Percentiles rank a stretch among this genome's conserved stretches.
These are phyloP conservation scores for Microglena sp. DNA, from an alignment of 139 green algal species.

Conservation along the genomic window DNA sequence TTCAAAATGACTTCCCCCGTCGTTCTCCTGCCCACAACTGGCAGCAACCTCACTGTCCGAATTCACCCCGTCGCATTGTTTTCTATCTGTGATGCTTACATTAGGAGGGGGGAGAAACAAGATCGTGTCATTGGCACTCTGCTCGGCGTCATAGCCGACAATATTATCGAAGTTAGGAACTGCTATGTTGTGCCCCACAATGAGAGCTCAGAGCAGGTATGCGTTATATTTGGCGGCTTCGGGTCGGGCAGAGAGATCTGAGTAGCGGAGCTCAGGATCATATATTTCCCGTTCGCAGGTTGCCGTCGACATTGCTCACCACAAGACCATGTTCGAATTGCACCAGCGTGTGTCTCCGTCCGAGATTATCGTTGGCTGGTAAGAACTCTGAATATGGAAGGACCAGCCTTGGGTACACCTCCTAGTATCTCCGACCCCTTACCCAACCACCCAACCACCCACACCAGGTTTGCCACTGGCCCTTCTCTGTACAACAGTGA, in stretches of 20 bases:
- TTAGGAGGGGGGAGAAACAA: conserved; percentile 72
- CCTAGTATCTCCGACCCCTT: background rate
- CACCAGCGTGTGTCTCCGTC: conserved; percentile 75
- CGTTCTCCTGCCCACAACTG: conserved; percentile 21
- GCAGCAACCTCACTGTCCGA: conserved; percentile 39
- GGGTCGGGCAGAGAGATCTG: background rate
- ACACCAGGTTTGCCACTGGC: conserved; percentile 88
- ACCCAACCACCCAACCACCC: too few relatives aligned
- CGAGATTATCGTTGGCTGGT: conserved; percentile 88
- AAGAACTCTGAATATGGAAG: conserved; percentile 17
- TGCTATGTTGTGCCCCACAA: conserved; percentile 95
- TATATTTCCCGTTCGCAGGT: conserved; percentile 53
- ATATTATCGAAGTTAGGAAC: conserved; percentile 70
- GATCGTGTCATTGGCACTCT: conserved; percentile 92
- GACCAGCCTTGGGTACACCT: background rate
- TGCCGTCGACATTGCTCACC: conserved; percentile 86
- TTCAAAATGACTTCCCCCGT: too few relatives aligned
- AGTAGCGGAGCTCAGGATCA: conserved; percentile 1
- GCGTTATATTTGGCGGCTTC: background rate
- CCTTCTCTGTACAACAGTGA: conserved; percentile 64
- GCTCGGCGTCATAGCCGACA: conserved; percentile 68
- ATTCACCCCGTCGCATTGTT: conserved; percentile 90
- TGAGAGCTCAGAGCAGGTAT: conserved; percentile 80
- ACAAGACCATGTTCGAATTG: conserved; percentile 86
- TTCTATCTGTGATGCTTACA: conserved; percentile 88